Base-by-base conservation (phyloP, 495 filamentous ascomycete species). In the Aspergillus haitiensis region DNA sequence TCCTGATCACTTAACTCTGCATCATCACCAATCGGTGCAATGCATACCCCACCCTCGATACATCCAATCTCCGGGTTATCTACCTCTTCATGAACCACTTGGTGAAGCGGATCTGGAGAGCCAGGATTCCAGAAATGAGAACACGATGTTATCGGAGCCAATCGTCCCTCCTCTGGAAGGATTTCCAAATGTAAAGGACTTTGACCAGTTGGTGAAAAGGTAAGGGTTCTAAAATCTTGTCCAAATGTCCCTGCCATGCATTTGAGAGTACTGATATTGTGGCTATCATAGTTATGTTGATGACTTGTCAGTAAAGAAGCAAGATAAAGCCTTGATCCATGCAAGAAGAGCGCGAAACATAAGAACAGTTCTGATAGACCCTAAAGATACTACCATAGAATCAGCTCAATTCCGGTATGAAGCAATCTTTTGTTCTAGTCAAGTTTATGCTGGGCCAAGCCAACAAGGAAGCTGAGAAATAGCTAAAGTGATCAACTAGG, bases 251-350 rank as follows among this genome's bases (percentile, higher is more conserved):
- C 15, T 21, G 2, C 13, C 45, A 16, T 32, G 46, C 34, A 16
- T n/a, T 7, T 9, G 4, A 31, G 32, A 45, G 10, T 45, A 34
- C 60, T 63, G 9, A 63, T 47, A 32, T 5, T 8, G 10, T 6
- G 21, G 9, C 6, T 44, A 33, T 10, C 8, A 21, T 55, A 82
- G 79, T 58, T 82, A 82, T 47, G 76, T 82, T 44, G 68, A 78
- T 42, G 76, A 77, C 36, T 69, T 85, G 31, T 85, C 82, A 5
- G 70, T 79, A 31, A 84, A 84, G 62, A 85, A 85, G 56, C 80
- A 81, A 63, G 82, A 85, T 62, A 85, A 85, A 56, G 82, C 82
- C 5, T 70, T 85, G 56, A 85, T 85, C 21, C 79, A 81, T 60
- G 74, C 81, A 15, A 76, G 72, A 61, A 72, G 81, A 62, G 82